Evolutionary conservation across 2,329 filamentous ascomycete genomes (phyloP).

Genomic region (Septoria petroselini): DNA sequence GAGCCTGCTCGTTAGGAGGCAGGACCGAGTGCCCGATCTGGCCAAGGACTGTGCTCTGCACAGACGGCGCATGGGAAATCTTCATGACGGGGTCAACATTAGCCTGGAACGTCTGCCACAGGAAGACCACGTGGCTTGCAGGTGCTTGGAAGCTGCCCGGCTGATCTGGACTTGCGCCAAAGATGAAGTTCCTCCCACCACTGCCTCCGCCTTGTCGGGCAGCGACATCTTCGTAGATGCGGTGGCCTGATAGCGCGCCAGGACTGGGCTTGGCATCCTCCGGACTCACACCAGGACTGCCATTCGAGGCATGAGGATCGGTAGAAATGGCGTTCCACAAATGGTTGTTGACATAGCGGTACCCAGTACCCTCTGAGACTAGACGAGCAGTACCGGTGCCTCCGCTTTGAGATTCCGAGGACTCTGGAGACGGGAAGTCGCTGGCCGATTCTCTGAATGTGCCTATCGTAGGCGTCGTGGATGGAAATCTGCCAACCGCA

Average conservation of each 20-base stretch:
- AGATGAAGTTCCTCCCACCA: constrained; percentile 27
- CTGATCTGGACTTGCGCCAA: constrained; percentile 16
- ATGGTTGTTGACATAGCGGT: constrained; percentile 31
- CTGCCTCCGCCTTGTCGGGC: constrained; percentile 3
- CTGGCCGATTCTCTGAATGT: constrained; percentile 6
- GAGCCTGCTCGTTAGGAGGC: constrained; percentile 44
- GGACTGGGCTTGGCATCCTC: constrained; percentile 8
- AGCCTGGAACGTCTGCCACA: constrained; percentile 73
- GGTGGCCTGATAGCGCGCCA: constrained; percentile 12
- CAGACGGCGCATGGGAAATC: constrained; percentile 66
- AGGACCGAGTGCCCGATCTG: constrained; percentile 55
- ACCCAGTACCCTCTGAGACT: constrained; percentile 26
- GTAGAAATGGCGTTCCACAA: constrained; percentile 28
- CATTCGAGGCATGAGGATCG: constrained; percentile 17
- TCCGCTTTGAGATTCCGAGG: constrained; percentile 15
- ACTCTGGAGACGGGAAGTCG: constrained; percentile 22
- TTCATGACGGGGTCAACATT: constrained; percentile 74
- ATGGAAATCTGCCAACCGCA: neutral
- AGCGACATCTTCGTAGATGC: constrained; percentile 16
- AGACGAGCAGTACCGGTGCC: constrained; percentile 21
- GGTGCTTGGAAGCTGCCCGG: constrained; percentile 24
- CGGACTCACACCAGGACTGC: constrained; percentile 16
- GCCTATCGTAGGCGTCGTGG: constrained; percentile 11
- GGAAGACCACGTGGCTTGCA: constrained; percentile 53
- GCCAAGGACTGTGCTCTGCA: constrained; percentile 64